These are phyloP conservation scores for Mikania micrantha DNA, from an alignment of 129 eudicot genomes.

Conservation along the genomic window DNA sequence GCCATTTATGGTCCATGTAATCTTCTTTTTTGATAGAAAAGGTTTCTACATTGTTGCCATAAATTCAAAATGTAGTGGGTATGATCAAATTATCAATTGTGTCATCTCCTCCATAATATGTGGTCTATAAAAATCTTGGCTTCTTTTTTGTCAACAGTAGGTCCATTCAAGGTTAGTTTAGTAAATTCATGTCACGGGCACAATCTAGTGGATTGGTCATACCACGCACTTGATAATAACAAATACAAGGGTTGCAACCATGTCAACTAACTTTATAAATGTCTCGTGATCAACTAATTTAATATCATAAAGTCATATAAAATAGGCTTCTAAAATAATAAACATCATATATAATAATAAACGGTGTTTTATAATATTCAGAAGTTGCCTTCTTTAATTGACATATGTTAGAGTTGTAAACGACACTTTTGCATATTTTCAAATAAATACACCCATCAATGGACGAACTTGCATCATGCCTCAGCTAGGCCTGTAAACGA, in stretches of 20 bases:
- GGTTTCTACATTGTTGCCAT: conserved; percentile 11
- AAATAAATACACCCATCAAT: no score
- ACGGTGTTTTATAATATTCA: no score
- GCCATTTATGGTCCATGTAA: conserved; percentile 14
- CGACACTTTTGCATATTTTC: no score
- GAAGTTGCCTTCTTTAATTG: no score
- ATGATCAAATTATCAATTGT: conserved; percentile 18
- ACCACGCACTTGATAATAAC: conserved; percentile 18
- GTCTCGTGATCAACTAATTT: no score
- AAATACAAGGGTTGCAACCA: conserved; percentile 11
- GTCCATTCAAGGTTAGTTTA: conserved; percentile 12
- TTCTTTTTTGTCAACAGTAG: not conserved
- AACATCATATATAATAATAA: no score
- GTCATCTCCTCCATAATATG: conserved; percentile 27
- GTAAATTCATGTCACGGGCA: conserved; percentile 10
- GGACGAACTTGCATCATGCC: no score
- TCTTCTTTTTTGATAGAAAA: conserved; percentile 1
- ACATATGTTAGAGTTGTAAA: no score
- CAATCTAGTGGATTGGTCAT: conserved; percentile 16
- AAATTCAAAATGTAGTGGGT: conserved; percentile 17
- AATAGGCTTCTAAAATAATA: no score
- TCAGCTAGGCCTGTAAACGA: no score
- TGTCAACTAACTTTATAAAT: no score
- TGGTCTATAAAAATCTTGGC: conserved; percentile 25
- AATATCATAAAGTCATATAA: no score